Evolutionary conservation across 345 rosid species (phyloP).

Genomic region (Noccaea caerulescens): DNA sequence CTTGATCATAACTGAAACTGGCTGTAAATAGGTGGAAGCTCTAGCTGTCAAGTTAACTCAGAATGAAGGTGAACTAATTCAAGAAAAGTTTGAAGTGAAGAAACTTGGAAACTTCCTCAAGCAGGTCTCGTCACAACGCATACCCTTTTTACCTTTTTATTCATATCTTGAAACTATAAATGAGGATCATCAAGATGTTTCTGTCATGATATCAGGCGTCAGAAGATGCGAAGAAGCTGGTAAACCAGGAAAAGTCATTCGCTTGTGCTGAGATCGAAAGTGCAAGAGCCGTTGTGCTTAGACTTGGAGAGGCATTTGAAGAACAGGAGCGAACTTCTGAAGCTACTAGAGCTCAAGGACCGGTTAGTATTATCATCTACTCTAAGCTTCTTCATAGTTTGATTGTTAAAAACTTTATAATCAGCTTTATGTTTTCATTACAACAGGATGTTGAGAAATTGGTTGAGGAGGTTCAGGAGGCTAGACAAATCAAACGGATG

Average conservation of each 20-base stretch:
- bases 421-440: slow-evolving; percentile 12
- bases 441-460: slow-evolving; percentile 74
- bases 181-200: not conserved
- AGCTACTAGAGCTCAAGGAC: slow-evolving; percentile 64
- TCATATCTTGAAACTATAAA: not conserved
- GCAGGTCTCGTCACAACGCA: slow-evolving; percentile 56
- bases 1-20: slow-evolving; percentile 17
- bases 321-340: slow-evolving; percentile 78
- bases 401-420: not conserved
- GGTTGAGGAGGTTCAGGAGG: slow-evolving; percentile 86
- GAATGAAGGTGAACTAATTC: slow-evolving; percentile 96
- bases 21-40: slow-evolving; percentile 76
- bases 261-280: slow-evolving; percentile 99
- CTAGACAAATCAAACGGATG: slow-evolving; percentile 78
- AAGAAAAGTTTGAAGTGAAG: slow-evolving; percentile 98
- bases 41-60: slow-evolving; percentile 96
- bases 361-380: slow-evolving; percentile 33
- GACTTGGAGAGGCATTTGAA: slow-evolving; percentile 90
- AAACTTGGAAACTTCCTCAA: slow-evolving; percentile 89
- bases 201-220: slow-evolving; percentile 63
- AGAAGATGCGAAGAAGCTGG: slow-evolving; percentile 98
- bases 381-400: not conserved
- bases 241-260: slow-evolving; percentile 92
- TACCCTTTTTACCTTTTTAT: not conserved
- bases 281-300: slow-evolving; percentile 91